Percentiles rank a stretch among this genome's conserved stretches.
Evolutionary conservation across 1,284 basidiomycete species (phyloP).

Genomic region (Schizophyllum commune): DNA sequence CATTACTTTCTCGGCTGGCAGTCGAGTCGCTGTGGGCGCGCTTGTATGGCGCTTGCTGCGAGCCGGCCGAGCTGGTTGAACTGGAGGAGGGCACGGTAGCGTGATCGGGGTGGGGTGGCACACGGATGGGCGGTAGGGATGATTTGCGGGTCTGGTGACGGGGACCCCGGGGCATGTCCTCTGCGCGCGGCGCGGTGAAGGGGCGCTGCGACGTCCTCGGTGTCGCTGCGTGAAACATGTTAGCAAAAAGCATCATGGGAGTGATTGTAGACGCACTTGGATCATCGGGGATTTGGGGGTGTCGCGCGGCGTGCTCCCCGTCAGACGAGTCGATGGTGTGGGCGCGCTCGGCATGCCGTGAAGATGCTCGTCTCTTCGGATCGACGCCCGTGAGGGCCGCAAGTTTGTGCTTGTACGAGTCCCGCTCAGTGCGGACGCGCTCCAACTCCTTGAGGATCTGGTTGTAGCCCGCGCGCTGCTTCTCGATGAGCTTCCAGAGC

Average conservation of each 20-base stretch:
- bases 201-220: conserved; percentile 1
- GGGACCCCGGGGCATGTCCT: not conserved
- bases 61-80: conserved; percentile 11
- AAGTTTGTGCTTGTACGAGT: conserved; percentile 50
- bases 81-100: conserved; percentile 4
- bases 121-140: conserved; percentile 31
- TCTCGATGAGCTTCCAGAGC: conserved; percentile 90
- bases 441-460: conserved; percentile 75
- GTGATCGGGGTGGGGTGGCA: conserved; percentile 32
- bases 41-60: conserved; percentile 13
- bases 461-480: conserved; percentile 66
- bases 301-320: not conserved
- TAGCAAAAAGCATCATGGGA: too few relatives aligned
- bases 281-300: not conserved
- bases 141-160: conserved; percentile 22
- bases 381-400: conserved; percentile 21
- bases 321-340: not conserved
- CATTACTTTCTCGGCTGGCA: not conserved
- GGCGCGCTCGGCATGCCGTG: not conserved
- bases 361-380: not conserved
- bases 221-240: not conserved
- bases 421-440: conserved; percentile 74
- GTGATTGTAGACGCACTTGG: not conserved
- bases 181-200: conserved; percentile 12
- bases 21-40: conserved; percentile 9